A percentile compares a stretch with the other conserved stretches of the same genome.
phyloP scores from a whole-genome alignment of 805 yeast species.

The Candida adriatica region DNA sequence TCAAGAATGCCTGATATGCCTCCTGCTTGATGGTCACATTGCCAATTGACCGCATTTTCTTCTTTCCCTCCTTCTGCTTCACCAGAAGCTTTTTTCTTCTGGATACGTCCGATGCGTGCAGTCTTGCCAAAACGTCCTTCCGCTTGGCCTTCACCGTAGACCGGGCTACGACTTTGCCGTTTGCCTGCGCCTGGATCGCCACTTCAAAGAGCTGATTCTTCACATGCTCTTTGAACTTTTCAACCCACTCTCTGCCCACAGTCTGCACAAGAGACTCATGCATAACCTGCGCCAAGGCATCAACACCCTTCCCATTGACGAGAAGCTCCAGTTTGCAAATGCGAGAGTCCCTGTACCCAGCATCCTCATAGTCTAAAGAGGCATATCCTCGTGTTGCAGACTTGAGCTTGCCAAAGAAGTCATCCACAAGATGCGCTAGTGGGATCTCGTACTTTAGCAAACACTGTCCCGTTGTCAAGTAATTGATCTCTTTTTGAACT shows the following conservation, averaged over 20 bases:
- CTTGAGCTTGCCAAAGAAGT: slow-evolving; percentile 89
- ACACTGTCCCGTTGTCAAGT: slow-evolving; percentile 74
- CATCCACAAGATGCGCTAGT: slow-evolving; percentile 85
- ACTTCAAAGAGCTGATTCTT: slow-evolving; percentile 86
- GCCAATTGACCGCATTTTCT: slow-evolving; percentile 73
- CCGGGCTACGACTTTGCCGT: slow-evolving; percentile 74
- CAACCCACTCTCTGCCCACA: slow-evolving; percentile 77
- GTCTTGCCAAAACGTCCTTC: slow-evolving; percentile 88
- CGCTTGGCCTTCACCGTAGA: slow-evolving; percentile 91
- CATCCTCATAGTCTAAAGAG: slow-evolving; percentile 89
- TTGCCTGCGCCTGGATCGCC: slow-evolving; percentile 83
- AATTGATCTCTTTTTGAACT: slow-evolving; percentile 69
- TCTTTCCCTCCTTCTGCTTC: slow-evolving; percentile 92
- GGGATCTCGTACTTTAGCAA: slow-evolving; percentile 76
- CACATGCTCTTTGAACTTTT: slow-evolving; percentile 71
- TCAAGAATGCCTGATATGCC: slow-evolving; percentile 81
- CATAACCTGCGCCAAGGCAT: slow-evolving; percentile 87
- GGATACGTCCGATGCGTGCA: slow-evolving; percentile 90
- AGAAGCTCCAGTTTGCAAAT: slow-evolving; percentile 82
- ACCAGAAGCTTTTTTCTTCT: slow-evolving; percentile 82
- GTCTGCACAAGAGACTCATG: slow-evolving; percentile 71
- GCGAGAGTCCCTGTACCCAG: slow-evolving; percentile 75
- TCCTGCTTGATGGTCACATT: slow-evolving; percentile 72
- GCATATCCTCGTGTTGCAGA: slow-evolving; percentile 91
- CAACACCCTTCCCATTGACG: slow-evolving; percentile 84